A percentile compares a stretch with the other conserved stretches of the same genome.
These are phyloP conservation scores for Crithidia expoeki DNA, from an alignment of 208 protist genomes.

Conservation along the genomic window DNA sequence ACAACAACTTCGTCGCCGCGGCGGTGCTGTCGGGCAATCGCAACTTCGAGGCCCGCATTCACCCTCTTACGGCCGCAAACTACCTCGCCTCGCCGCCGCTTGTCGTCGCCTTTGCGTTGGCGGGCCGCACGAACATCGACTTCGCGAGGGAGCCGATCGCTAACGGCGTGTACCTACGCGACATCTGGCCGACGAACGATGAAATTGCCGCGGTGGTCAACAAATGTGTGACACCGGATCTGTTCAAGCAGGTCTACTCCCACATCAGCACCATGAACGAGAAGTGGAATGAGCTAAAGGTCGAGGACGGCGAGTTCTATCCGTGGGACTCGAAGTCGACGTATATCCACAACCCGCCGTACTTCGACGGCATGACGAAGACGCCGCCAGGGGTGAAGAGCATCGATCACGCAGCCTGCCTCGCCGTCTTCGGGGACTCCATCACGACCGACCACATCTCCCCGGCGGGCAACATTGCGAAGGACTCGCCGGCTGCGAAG, in stretches of 20 bases:
- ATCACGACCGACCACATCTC: slow-evolving; percentile 98
- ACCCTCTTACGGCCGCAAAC: slow-evolving; percentile 93
- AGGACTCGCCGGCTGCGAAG: slow-evolving; percentile 92
- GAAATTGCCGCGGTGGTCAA: slow-evolving; percentile 83
- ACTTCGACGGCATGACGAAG: slow-evolving; percentile 91
- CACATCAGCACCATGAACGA: slow-evolving; percentile 91
- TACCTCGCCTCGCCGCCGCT: slow-evolving; percentile 96
- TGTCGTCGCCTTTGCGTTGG: slow-evolving; percentile 96
- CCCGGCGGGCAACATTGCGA: slow-evolving; percentile 95
- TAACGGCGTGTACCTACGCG: slow-evolving; percentile 94
- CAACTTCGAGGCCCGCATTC: slow-evolving; percentile 97
- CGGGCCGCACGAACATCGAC: slow-evolving; percentile 95
- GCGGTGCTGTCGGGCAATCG: slow-evolving; percentile 96
- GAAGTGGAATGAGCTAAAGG: slow-evolving; percentile 91
- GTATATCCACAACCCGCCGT: slow-evolving; percentile 96
- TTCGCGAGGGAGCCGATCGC: slow-evolving; percentile 91
- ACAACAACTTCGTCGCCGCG: slow-evolving; percentile 93
- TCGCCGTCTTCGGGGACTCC: slow-evolving; percentile 95
- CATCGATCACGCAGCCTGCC: slow-evolving; percentile 83
- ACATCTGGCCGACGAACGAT: slow-evolving; percentile 96
- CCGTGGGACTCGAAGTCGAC: slow-evolving; percentile 95
- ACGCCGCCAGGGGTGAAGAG: slow-evolving; percentile 44
- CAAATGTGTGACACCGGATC: slow-evolving; percentile 81
- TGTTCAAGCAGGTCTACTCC: slow-evolving; percentile 93
- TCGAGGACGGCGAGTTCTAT: slow-evolving; percentile 90